Evolutionary conservation across 306 rosid genomes (phyloP).

Genomic region (Oxytropis ochrocephala): DNA sequence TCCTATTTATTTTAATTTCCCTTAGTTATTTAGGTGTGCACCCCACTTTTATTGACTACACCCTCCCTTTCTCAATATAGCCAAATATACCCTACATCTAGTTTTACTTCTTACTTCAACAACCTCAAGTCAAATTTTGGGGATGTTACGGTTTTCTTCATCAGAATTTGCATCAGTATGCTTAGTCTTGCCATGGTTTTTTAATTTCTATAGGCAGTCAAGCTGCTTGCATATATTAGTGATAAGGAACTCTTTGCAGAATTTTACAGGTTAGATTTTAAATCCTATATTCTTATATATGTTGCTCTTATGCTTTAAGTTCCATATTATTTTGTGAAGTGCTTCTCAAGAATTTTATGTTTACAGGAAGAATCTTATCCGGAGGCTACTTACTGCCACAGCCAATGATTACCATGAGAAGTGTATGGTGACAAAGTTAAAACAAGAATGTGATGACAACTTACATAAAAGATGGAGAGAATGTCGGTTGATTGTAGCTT

Average conservation of each 20-base stretch:
- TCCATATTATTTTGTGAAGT: background rate
- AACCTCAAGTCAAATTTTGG: too few species aligned
- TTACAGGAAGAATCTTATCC: conserved; percentile 83
- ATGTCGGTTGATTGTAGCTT: conserved; percentile 50
- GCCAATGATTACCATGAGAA: conserved; percentile 76
- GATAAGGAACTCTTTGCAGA: conserved; percentile 44
- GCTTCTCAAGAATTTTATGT: background rate
- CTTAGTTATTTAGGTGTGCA: too few species aligned
- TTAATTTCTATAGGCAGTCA: conserved; percentile 48
- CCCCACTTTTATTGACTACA: too few species aligned
- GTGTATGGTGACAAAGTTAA: conserved; percentile 54
- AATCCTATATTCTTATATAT: background rate
- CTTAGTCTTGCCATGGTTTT: background rate
- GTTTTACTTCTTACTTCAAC: too few species aligned
- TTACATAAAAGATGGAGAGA: conserved; percentile 95
- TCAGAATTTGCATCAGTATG: background rate
- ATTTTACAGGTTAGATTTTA: conserved; percentile 24
- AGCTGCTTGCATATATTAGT: conserved; percentile 65
- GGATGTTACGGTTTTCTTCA: too few species aligned
- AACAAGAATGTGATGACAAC: conserved; percentile 85
- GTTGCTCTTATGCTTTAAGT: background rate
- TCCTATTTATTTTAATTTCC: too few species aligned
- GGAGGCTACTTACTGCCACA: conserved; percentile 78
- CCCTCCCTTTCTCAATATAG: too few species aligned
- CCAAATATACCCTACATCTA: too few species aligned